Evolutionary conservation across 352 stramenopile species (phyloP).

Genomic region (Pythium brachiatum): DNA sequence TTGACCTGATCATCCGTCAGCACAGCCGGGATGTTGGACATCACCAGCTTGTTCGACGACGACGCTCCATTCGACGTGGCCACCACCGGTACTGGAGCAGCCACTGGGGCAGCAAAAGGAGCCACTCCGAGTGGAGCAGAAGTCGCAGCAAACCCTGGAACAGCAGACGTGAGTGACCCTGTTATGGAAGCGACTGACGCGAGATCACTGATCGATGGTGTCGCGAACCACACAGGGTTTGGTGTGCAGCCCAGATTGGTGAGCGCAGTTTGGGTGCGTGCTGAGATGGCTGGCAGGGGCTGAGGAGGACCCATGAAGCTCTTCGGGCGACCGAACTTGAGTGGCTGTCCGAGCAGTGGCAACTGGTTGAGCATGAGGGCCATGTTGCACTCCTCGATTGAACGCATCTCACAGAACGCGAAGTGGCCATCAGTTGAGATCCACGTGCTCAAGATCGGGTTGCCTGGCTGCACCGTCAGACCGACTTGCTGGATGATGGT

Average conservation of each 20-base stretch:
- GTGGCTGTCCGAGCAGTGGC: slow-evolving; percentile 67
- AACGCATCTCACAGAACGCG: slow-evolving; percentile 87
- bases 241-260: slow-evolving; percentile 79
- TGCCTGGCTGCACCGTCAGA: slow-evolving; percentile 68
- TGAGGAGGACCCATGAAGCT: slow-evolving; percentile 85
- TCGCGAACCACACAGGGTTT: slow-evolving; percentile 77
- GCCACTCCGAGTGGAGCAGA: not conserved
- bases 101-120: not conserved
- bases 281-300: slow-evolving; percentile 61
- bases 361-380: slow-evolving; percentile 83
- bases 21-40: slow-evolving; percentile 83
- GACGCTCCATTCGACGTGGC: not conserved
- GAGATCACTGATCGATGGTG: slow-evolving; percentile 21
- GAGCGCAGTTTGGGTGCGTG: slow-evolving; percentile 74
- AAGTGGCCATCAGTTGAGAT: slow-evolving; percentile 86
- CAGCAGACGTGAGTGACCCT: slow-evolving; percentile 3
- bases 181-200: slow-evolving; percentile 14
- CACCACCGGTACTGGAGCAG: not conserved
- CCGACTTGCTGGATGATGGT: slow-evolving; percentile 89
- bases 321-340: slow-evolving; percentile 84
- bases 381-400: slow-evolving; percentile 84
- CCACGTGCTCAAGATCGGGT: slow-evolving; percentile 85
- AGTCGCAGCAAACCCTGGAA: not conserved
- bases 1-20: slow-evolving; percentile 76
- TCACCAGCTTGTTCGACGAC: slow-evolving; percentile 53